Percentiles rank a stretch among this genome's conserved stretches.
phyloP scores from a whole-genome alignment of 2,329 filamentous ascomycete genomes.

The Cercospora berteroae region DNA sequence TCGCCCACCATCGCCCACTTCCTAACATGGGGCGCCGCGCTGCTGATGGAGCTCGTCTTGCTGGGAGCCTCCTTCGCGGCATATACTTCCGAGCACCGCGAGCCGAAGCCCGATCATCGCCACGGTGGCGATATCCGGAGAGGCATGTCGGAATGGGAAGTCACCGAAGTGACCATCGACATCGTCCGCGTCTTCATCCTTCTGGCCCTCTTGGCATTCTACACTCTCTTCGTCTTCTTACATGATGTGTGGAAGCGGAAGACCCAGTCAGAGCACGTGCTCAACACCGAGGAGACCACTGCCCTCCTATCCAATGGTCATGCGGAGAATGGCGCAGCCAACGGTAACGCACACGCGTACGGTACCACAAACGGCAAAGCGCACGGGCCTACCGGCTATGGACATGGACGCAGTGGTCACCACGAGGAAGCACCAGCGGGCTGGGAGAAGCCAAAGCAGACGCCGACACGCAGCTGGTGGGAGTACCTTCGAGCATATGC shows the following conservation, averaged over 20 bases:
- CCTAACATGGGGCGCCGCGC: constrained; percentile 70
- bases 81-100: constrained; percentile 66
- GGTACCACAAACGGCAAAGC: constrained; percentile 42
- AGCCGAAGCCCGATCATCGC: constrained; percentile 54
- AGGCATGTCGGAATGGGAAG: constrained; percentile 58
- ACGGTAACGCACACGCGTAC: constrained; percentile 41
- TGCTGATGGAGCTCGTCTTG: constrained; percentile 71
- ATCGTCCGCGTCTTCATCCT: constrained; percentile 68
- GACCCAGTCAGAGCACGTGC: constrained; percentile 39
- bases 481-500: constrained; percentile 92
- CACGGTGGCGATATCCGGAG: constrained; percentile 36
- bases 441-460: constrained; percentile 84
- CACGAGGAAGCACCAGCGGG: constrained; percentile 56
- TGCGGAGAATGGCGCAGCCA: constrained; percentile 43
- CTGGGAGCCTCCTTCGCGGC: constrained; percentile 66
- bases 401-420: constrained; percentile 18
- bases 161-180: constrained; percentile 65
- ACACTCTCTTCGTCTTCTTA: constrained; percentile 54
- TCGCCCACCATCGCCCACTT: constrained; percentile 79
- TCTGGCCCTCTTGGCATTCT: constrained; percentile 58
- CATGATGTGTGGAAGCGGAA: constrained; percentile 36
- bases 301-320: constrained; percentile 58
- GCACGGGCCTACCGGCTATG: constrained; percentile 45
- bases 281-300: constrained; percentile 57
- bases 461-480: constrained; percentile 89